Evolutionary conservation across 805 yeast genomes (phyloP), one percentile per base, ranked within the genome.

Genomic region (Torulaspora gathmanii): DNA sequence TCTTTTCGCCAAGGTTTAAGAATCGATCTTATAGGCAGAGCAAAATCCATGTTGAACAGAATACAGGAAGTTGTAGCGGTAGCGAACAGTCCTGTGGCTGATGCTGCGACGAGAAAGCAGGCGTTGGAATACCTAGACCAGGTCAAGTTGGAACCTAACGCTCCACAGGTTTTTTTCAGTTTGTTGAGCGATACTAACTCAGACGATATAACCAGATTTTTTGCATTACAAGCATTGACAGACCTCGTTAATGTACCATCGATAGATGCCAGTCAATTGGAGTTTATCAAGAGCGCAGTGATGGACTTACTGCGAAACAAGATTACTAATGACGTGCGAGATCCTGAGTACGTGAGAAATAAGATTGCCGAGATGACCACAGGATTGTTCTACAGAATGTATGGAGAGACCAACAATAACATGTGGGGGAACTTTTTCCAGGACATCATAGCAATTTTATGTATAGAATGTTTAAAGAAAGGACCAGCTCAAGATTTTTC

Each of bases 31-130:
- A 6, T 9, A n/a, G 25, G 34, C 33, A n/a, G 22, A 17, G 20
- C 27, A 13, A 13, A 17, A 9, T 10, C 23, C 12, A 53, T 57
- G 66, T 37, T 56, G 19, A 45, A 47, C 52, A 95, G 89, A 71
- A 83, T 90, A 57, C 87, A 79, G 64, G 93, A 87, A 68, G 96
- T 95, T 33, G 93, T 90, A 38, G 82, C 79, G 51, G 79, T 88
- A 51, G 96, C 95, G 6, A 76, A 85, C 43, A 79, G 80, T 63
- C 83, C 86, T 25, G 71, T 81, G 20, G 76, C 82, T 8, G 87
- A 84, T 61, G 68, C 73, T 12, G 70, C 60, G 33, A 69, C 87
- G 40, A 82, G 81, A 58, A 78, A 75, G 50, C 83, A 80, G 64
- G 83, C 69, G 13, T 46, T 65, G 28, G 68, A 65, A 13, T 64